phyloP scores from a whole-genome alignment of 2,329 filamentous ascomycete species.

The Claviceps sp. region DNA sequence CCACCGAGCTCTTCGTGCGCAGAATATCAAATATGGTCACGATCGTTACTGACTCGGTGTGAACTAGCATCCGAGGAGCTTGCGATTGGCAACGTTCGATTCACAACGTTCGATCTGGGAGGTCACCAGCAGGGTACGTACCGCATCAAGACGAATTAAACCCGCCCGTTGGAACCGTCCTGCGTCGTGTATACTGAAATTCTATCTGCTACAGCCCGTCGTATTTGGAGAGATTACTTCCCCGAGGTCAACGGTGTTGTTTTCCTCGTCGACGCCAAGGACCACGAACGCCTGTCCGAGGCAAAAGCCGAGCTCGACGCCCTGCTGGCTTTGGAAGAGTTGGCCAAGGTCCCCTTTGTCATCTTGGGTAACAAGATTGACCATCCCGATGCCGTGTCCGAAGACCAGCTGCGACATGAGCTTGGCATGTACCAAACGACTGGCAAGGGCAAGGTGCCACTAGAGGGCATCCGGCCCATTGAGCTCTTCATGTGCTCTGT shows the following conservation, averaged over 20 bases:
- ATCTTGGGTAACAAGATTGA: slow-evolving; percentile 99
- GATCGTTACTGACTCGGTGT: slow-evolving; percentile 8
- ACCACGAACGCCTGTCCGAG: slow-evolving; percentile 86
- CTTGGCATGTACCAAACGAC: slow-evolving; percentile 93
- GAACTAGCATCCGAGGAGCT: slow-evolving; percentile 71
- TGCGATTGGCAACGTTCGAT: slow-evolving; percentile 82
- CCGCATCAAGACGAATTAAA: background rate
- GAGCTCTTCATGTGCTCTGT: slow-evolving; percentile 99
- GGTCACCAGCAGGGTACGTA: slow-evolving; percentile 74
- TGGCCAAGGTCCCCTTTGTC: slow-evolving; percentile 88
- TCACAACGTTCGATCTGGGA: slow-evolving; percentile 88
- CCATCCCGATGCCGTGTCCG: slow-evolving; percentile 85
- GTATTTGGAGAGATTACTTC: slow-evolving; percentile 95
- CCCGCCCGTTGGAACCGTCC: background rate
- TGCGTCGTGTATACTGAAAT: background rate
- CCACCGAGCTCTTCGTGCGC: background rate
- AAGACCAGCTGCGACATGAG: slow-evolving; percentile 87
- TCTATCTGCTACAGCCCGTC: slow-evolving; percentile 50
- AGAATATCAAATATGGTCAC: background rate
- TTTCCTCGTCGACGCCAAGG: slow-evolving; percentile 95
- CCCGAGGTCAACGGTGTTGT: slow-evolving; percentile 93
- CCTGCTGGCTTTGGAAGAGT: slow-evolving; percentile 91
- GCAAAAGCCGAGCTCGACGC: slow-evolving; percentile 95
- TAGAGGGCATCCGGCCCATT: slow-evolving; percentile 86
- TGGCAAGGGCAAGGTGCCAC: slow-evolving; percentile 84